These are phyloP conservation scores for Francoa sonchifolia DNA, from an alignment of 441 rosid genomes.

Conservation along the genomic window DNA sequence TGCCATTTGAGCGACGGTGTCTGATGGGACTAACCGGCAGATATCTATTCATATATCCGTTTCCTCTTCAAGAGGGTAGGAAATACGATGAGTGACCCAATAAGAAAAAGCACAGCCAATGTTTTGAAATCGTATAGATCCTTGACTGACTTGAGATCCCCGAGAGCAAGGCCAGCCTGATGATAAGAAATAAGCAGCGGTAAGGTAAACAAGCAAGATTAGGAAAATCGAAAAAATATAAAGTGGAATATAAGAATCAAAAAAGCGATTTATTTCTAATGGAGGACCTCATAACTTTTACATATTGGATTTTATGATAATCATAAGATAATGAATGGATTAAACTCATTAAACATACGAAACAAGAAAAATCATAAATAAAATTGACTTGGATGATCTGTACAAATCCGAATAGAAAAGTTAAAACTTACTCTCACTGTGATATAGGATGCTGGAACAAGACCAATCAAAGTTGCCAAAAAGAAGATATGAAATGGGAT, in stretches of 20 bases:
- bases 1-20: no score
- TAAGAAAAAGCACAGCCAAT: constrained; percentile 68
- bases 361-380: not conserved
- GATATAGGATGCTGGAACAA: constrained; percentile 82
- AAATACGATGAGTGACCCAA: constrained; percentile 60
- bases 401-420: not conserved
- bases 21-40: no score
- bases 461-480: constrained; percentile 78
- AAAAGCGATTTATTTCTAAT: not conserved
- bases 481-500: constrained; percentile 94
- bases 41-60: constrained; percentile 50
- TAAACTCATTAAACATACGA: not conserved
- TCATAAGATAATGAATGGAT: not conserved
- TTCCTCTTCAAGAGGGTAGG: constrained; percentile 85
- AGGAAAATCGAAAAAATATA: not conserved
- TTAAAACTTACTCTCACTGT: constrained; percentile 66
- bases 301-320: not conserved
- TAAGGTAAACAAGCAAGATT: constrained; percentile 1
- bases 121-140: constrained; percentile 88
- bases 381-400: not conserved
- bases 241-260: not conserved
- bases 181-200: constrained; percentile 4
- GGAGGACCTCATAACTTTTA: not conserved
- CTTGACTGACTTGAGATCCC: constrained; percentile 80
- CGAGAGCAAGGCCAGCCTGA: constrained; percentile 94